Percentiles rank a stretch among this genome's conserved stretches.
Evolutionary conservation across 1,139 yeast genomes (phyloP).

Genomic region (Sugiyamaella sp.): DNA sequence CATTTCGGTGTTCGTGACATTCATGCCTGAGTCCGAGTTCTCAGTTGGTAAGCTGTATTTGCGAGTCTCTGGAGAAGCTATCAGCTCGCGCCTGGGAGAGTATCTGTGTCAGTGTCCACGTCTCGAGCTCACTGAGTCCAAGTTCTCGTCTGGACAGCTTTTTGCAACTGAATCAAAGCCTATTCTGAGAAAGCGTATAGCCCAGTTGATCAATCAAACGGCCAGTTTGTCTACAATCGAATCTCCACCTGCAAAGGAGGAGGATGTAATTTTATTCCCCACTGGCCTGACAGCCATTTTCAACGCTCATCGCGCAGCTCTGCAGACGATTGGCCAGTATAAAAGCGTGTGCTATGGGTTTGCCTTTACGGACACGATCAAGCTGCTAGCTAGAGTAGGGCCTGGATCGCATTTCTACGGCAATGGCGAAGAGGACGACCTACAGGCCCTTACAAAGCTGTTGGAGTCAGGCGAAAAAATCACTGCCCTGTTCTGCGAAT

Average conservation of each 20-base stretch:
- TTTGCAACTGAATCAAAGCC: slow-evolving; percentile 74
- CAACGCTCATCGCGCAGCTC: slow-evolving; percentile 71
- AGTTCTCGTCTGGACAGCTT: neutral
- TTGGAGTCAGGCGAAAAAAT: slow-evolving; percentile 65
- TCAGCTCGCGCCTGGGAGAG: slow-evolving; percentile 55
- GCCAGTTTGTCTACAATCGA: slow-evolving; percentile 26
- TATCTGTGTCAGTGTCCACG: slow-evolving; percentile 8
- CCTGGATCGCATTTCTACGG: slow-evolving; percentile 81
- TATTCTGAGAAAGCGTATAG: slow-evolving; percentile 73
- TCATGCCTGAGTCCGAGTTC: slow-evolving; percentile 62
- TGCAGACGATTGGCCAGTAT: slow-evolving; percentile 43
- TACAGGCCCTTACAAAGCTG: slow-evolving; percentile 64
- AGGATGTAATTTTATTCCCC: slow-evolving; percentile 81
- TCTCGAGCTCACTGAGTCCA: neutral
- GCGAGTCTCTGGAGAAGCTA: slow-evolving; percentile 97
- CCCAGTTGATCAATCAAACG: slow-evolving; percentile 60
- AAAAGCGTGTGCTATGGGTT: slow-evolving; percentile 93
- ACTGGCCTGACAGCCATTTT: slow-evolving; percentile 94
- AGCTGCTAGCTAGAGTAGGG: slow-evolving; percentile 84
- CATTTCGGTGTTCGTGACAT: slow-evolving; percentile 72
- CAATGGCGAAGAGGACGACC: slow-evolving; percentile 72
- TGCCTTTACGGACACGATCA: slow-evolving; percentile 91
- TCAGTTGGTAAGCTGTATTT: slow-evolving; percentile 81
- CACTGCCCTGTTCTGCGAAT: slow-evolving; percentile 80
- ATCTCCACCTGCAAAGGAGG: slow-evolving; percentile 49